Conservation (phyloP, 1,284 basidiomycete species). For the Papiliotrema nemorosa region DNA sequence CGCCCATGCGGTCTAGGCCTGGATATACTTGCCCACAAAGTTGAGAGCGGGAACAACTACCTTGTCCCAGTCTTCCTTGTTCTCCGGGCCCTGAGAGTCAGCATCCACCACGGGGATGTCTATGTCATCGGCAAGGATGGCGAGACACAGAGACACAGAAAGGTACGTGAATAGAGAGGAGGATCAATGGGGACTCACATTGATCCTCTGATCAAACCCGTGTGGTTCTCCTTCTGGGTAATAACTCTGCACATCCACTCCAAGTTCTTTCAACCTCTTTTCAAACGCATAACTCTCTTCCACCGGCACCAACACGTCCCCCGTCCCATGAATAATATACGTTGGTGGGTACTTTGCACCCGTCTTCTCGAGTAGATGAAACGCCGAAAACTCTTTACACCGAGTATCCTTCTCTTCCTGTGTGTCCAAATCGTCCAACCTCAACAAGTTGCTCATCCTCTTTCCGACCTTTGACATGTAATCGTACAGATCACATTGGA, state of each 20-base stretch:
- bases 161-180: background rate
- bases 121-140: too few species aligned
- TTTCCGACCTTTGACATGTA: conserved; percentile 2
- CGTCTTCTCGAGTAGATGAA: conserved; percentile 9
- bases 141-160: background rate
- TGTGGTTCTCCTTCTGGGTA: conserved; percentile 21
- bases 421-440: conserved; percentile 7
- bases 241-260: conserved; percentile 9
- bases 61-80: conserved; percentile 23
- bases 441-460: conserved; percentile 13
- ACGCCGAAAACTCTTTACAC: conserved; percentile 10
- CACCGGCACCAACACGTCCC: conserved; percentile 20
- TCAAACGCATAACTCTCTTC: conserved; percentile 19
- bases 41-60: conserved; percentile 21
- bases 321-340: conserved; percentile 24
- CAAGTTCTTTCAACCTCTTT: conserved; percentile 10
- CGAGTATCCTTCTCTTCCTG: conserved; percentile 12
- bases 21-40: conserved; percentile 26
- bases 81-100: conserved; percentile 17
- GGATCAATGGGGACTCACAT: conserved; percentile 13
- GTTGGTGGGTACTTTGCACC: conserved; percentile 23
- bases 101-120: background rate
- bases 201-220: conserved; percentile 22
- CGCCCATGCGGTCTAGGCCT: too few species aligned
- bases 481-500: conserved; percentile 16